Conservation (phyloP, 2,329 filamentous ascomycete genomes). For the Penicillium sp. region DNA sequence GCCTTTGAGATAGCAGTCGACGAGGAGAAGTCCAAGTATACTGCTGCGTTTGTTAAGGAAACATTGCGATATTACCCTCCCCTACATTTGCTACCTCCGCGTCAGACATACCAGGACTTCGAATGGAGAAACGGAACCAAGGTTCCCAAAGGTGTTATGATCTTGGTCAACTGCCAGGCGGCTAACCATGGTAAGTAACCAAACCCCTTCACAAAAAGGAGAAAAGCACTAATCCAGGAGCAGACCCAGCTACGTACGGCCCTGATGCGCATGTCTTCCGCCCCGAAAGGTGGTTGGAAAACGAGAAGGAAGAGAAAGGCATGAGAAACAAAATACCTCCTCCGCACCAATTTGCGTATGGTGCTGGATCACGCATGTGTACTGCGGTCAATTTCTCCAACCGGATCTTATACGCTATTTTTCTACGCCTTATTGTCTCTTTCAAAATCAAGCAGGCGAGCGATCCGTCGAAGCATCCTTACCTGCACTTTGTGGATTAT, state of each 20-base stretch:
- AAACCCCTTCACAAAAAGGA: background rate
- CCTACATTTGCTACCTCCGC: constrained; percentile 11
- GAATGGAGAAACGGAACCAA: constrained; percentile 2
- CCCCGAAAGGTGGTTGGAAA: constrained; percentile 12
- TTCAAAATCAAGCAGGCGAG: constrained; percentile 16
- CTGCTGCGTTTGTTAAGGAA: constrained; percentile 18
- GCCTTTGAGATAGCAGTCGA: constrained; percentile 14
- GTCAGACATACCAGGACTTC: constrained; percentile 12
- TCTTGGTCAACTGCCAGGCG: background rate
- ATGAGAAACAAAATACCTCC: constrained; percentile 13
- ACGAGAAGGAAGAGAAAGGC: background rate
- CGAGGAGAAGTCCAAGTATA: constrained; percentile 17
- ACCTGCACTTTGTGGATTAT: constrained; percentile 18
- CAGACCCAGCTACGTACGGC: constrained; percentile 7
- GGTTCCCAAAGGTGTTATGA: background rate
- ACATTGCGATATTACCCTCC: constrained; percentile 18
- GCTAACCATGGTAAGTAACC: background rate
- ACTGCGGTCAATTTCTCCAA: constrained; percentile 22
- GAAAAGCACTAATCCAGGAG: background rate
- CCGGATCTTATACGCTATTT: constrained; percentile 20
- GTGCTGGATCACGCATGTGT: constrained; percentile 20
- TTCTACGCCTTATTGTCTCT: constrained; percentile 19
- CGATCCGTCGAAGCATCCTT: constrained; percentile 2
- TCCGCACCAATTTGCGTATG: constrained; percentile 20
- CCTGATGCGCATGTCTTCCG: constrained; percentile 10